Percentiles rank a stretch among this genome's conserved stretches.
Conservation (phyloP, 495 filamentous ascomycete genomes). For the Hyphodiscus hymeniophilus region DNA sequence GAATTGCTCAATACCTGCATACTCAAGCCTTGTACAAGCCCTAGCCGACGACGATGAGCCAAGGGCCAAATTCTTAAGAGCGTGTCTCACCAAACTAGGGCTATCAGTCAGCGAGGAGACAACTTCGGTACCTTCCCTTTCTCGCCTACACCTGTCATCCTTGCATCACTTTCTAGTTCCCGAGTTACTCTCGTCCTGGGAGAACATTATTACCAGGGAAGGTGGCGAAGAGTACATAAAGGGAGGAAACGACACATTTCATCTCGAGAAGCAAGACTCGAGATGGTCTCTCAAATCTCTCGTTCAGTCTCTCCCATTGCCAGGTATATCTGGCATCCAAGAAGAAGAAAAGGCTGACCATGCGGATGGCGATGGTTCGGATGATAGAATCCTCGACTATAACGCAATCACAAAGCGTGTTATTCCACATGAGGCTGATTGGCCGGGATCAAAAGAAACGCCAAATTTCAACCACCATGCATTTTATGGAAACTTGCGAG, state of each 20-base stretch:
- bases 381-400: slow-evolving; percentile 66
- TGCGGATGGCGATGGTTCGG: slow-evolving; percentile 19
- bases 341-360: slow-evolving; percentile 26
- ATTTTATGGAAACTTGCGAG: slow-evolving; percentile 63
- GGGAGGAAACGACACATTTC: slow-evolving; percentile 80
- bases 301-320: slow-evolving; percentile 35
- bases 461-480: slow-evolving; percentile 82
- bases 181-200: slow-evolving; percentile 56
- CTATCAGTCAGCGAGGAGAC: slow-evolving; percentile 63
- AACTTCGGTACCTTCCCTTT: slow-evolving; percentile 69
- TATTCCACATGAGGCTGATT: slow-evolving; percentile 58
- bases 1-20: slow-evolving; percentile 52
- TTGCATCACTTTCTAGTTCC: slow-evolving; percentile 52
- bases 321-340: slow-evolving; percentile 4
- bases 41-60: slow-evolving; percentile 62
- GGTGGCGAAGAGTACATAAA: slow-evolving; percentile 67
- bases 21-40: slow-evolving; percentile 56
- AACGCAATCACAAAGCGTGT: slow-evolving; percentile 63
- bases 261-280: slow-evolving; percentile 53
- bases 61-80: slow-evolving; percentile 70
- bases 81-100: slow-evolving; percentile 75
- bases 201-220: slow-evolving; percentile 59
- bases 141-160: slow-evolving; percentile 76
- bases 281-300: slow-evolving; percentile 55
- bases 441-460: slow-evolving; percentile 66